Conservation (phyloP, 1,139 yeast genomes). For the Saccharomycopsis hybrid region DNA sequence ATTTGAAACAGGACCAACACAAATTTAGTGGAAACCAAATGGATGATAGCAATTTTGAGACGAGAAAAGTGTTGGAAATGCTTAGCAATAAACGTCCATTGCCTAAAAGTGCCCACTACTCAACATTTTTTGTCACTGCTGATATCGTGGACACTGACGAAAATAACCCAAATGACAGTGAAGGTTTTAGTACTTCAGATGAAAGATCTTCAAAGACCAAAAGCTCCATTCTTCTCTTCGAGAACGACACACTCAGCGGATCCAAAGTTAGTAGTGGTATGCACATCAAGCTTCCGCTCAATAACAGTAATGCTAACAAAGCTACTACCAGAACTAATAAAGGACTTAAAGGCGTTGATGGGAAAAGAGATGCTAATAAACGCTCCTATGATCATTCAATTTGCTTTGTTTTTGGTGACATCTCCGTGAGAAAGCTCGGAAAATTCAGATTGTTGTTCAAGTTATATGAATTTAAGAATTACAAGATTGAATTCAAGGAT, state of each 20-base stretch:
- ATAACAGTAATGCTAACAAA: no score
- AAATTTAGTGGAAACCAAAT: not conserved
- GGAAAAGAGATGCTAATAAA: conserved; percentile 10
- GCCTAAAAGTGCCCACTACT: conserved; percentile 26
- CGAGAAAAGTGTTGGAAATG: conserved; percentile 23
- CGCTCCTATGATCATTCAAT: conserved; percentile 23
- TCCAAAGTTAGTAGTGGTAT: conserved; percentile 27
- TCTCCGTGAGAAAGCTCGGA: conserved; percentile 27
- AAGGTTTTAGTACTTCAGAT: conserved; percentile 8
- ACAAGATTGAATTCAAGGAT: conserved; percentile 23
- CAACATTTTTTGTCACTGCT: conserved; percentile 27
- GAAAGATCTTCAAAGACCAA: conserved; percentile 18
- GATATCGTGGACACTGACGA: conserved; percentile 21
- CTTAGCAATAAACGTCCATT: conserved; percentile 19
- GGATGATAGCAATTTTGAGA: conserved; percentile 20
- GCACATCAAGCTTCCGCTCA: conserved; percentile 22
- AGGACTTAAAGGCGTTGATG: not conserved
- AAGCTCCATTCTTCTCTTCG: not conserved
- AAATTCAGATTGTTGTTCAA: conserved; percentile 25
- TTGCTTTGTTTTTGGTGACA: conserved; percentile 27
- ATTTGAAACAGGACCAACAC: no score
- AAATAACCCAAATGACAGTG: conserved; percentile 20
- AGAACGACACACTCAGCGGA: conserved; percentile 23
- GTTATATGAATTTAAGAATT: conserved; percentile 26
- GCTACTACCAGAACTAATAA: conserved; percentile 16